phyloP scores from a whole-genome alignment of 2,329 filamentous ascomycete species.

The Fusarium staphyleae region DNA sequence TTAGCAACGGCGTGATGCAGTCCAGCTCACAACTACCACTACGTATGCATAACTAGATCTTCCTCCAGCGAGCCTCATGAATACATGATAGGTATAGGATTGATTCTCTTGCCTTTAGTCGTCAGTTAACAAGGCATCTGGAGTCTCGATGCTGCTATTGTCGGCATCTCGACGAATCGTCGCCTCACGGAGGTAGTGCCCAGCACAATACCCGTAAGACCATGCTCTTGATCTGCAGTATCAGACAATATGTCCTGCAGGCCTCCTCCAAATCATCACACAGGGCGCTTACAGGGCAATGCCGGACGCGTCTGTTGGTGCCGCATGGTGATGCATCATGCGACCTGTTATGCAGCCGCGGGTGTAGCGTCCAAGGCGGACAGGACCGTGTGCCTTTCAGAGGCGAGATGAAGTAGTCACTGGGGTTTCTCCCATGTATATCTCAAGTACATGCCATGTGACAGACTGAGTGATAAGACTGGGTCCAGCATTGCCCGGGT shows the following conservation, averaged over 20 bases:
- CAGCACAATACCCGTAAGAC: too few species aligned
- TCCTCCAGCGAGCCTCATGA: background rate
- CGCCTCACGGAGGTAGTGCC: background rate
- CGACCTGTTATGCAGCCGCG: slow-evolving; percentile 7
- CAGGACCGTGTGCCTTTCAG: slow-evolving; percentile 2
- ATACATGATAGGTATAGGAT: background rate
- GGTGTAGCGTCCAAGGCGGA: slow-evolving; percentile 1
- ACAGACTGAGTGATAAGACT: background rate
- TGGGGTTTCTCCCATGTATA: background rate
- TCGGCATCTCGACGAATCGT: background rate
- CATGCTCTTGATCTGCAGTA: background rate
- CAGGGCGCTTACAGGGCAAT: slow-evolving; percentile 5
- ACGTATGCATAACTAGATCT: background rate
- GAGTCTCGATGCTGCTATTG: background rate
- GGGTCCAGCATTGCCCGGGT: background rate
- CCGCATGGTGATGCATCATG: slow-evolving; percentile 4
- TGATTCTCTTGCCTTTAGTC: background rate
- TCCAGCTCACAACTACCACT: slow-evolving; percentile 2
- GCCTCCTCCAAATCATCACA: background rate
- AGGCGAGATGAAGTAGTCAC: background rate
- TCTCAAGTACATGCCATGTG: background rate
- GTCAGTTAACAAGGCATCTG: background rate
- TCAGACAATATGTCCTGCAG: slow-evolving; percentile 3
- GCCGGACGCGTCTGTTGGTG: background rate
- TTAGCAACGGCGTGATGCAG: background rate